Percentiles rank a stretch among this genome's conserved stretches.
Conservation (phyloP, 1,284 basidiomycete genomes). For the Lentinula novae-zelandiae region DNA sequence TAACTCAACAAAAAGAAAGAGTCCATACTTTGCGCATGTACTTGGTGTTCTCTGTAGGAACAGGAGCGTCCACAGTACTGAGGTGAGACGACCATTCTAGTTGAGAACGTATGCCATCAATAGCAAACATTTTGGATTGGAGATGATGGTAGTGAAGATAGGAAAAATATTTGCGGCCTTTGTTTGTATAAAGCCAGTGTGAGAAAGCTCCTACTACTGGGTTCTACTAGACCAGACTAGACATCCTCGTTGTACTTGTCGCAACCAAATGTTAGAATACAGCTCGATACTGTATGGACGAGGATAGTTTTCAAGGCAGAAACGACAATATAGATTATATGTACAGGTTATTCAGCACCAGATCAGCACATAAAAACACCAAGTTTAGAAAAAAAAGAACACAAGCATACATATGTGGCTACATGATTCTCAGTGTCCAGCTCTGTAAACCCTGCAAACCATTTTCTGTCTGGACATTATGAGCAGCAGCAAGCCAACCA, state of each 20-base stretch:
- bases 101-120: constrained; percentile 69
- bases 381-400: neutral
- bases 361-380: neutral
- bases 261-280: neutral
- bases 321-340: constrained; percentile 8
- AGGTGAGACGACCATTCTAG: constrained; percentile 89
- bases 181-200: neutral
- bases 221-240: neutral
- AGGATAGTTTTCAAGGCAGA: constrained; percentile 12
- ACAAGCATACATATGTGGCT: constrained; percentile 15
- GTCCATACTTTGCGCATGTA: constrained; percentile 78
- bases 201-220: constrained; percentile 2
- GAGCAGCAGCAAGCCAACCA: constrained; percentile 64
- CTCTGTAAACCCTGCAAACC: constrained; percentile 43
- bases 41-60: constrained; percentile 75
- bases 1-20: constrained; percentile 5
- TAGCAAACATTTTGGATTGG: constrained; percentile 40
- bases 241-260: neutral
- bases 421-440: constrained; percentile 76
- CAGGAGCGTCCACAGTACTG: constrained; percentile 64
- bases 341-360: constrained; percentile 8
- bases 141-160: constrained; percentile 19
- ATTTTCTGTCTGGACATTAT: constrained; percentile 52
- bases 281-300: neutral
- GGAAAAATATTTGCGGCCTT: neutral